phyloP scores from a whole-genome alignment of 164 flowering plant species.

The Kingdonia uniflora region DNA sequence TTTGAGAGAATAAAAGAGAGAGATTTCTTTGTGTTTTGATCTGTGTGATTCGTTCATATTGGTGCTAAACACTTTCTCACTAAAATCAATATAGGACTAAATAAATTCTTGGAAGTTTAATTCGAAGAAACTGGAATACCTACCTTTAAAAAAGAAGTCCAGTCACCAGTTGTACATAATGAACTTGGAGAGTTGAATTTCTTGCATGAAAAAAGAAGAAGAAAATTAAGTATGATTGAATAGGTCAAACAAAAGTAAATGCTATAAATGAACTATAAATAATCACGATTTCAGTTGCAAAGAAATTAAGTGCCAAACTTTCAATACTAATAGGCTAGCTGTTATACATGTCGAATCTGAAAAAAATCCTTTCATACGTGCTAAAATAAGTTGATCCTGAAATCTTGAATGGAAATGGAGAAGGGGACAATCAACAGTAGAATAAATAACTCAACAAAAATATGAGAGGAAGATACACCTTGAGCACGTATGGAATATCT shows the following conservation, averaged over 20 bases:
- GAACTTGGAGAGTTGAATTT: conserved; percentile 90
- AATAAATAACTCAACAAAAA: background rate
- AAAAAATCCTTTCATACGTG: background rate
- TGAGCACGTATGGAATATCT: conserved; percentile 75
- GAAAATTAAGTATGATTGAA: background rate
- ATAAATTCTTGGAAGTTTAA: background rate
- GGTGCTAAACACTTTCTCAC: too few species aligned
- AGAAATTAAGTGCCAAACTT: background rate
- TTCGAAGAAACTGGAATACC: conserved; percentile 2
- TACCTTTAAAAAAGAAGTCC: conserved; percentile 83
- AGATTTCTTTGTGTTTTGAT: too few species aligned
- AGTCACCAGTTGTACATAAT: conserved; percentile 50
- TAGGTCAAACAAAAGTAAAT: background rate
- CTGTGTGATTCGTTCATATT: too few species aligned
- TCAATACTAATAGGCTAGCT: background rate
- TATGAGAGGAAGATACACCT: conserved; percentile 30
- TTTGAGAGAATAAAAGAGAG: too few species aligned
- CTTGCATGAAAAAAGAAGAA: conserved; percentile 25
- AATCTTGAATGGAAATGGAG: background rate
- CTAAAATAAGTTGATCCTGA: background rate
- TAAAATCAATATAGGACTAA: too few species aligned
- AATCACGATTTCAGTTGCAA: background rate
- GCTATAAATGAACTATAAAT: background rate
- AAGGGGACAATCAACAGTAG: background rate
- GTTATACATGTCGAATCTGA: background rate